Evolutionary conservation across 495 filamentous ascomycete species (phyloP).

Genomic region (Penicillium cataractarum): DNA sequence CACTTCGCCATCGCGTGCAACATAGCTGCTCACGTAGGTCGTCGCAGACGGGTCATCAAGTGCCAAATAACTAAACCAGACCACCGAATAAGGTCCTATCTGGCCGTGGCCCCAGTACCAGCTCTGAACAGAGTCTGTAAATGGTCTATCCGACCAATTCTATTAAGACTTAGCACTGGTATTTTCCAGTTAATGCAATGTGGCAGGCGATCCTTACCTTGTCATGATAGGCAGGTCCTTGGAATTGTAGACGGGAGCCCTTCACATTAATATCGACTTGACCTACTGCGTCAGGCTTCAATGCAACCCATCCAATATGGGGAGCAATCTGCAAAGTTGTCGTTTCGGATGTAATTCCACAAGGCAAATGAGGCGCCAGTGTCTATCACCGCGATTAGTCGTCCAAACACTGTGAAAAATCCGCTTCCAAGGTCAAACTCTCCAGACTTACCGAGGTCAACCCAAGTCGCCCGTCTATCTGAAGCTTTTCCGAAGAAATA

Average conservation of each 20-base stretch:
- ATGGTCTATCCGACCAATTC: constrained; percentile 38
- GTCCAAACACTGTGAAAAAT: neutral
- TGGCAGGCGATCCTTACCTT: constrained; percentile 24
- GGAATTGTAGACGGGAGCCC: constrained; percentile 34
- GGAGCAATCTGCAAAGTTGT: constrained; percentile 29
- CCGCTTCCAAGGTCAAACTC: too few relatives aligned
- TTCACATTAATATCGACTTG: constrained; percentile 33
- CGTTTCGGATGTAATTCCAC: constrained; percentile 16
- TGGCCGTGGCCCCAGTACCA: constrained; percentile 50
- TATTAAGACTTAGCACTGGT: neutral
- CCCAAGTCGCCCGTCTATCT: constrained; percentile 18
- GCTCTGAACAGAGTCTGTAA: constrained; percentile 24
- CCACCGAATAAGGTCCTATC: constrained; percentile 41
- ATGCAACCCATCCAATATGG: constrained; percentile 42
- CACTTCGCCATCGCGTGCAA: constrained; percentile 30
- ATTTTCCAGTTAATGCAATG: neutral
- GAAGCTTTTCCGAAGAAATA: constrained; percentile 20
- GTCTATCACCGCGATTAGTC: neutral
- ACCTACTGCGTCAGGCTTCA: constrained; percentile 37
- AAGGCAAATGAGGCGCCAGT: constrained; percentile 21
- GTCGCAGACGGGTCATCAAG: constrained; percentile 19
- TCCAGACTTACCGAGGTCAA: constrained; percentile 19
- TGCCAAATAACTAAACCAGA: constrained; percentile 43
- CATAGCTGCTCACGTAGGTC: constrained; percentile 37
- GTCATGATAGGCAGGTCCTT: constrained; percentile 46